Evolutionary conservation across 2,329 filamentous ascomycete genomes (phyloP).

Genomic region (Passalora sequoiae): DNA sequence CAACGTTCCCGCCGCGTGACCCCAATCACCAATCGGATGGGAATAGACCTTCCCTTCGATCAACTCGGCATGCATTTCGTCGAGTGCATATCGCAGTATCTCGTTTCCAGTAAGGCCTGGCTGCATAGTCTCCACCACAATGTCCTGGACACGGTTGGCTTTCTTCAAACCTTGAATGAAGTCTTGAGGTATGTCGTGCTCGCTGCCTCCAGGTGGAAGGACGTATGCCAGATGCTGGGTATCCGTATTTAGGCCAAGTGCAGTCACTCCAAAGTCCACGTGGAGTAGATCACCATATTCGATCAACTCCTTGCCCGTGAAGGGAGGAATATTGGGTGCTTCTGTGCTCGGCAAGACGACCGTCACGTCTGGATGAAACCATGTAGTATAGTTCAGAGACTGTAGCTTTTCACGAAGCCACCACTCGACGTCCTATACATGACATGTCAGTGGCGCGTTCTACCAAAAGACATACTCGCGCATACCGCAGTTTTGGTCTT

Average conservation of each 20-base stretch:
- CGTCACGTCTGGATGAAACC: conserved; percentile 21
- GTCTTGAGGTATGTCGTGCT: conserved; percentile 13
- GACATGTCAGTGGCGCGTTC: neutral
- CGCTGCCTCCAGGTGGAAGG: conserved; percentile 9
- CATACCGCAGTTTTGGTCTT: conserved; percentile 15
- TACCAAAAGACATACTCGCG: neutral
- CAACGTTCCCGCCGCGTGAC: conserved; percentile 17
- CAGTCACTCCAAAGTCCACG: conserved; percentile 21
- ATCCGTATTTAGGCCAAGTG: conserved; percentile 21
- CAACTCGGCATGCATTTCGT: conserved; percentile 7
- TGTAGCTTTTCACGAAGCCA: conserved; percentile 21
- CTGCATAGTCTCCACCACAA: conserved; percentile 17
- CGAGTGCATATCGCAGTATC: conserved; percentile 12
- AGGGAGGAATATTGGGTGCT: neutral
- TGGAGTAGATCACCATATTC: conserved; percentile 18
- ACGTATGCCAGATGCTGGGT: conserved; percentile 23
- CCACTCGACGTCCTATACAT: conserved; percentile 19
- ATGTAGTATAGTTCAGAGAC: conserved; percentile 19
- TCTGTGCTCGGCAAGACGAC: conserved; percentile 7
- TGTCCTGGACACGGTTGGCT: conserved; percentile 20
- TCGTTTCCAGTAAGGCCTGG: conserved; percentile 14
- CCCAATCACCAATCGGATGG: conserved; percentile 23
- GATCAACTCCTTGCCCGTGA: conserved; percentile 1
- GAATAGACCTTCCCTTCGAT: conserved; percentile 20
- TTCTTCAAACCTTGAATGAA: conserved; percentile 13